Evolutionary conservation across 371 early-diverging fungal species (phyloP).

Genomic region (Mortierella sp.): DNA sequence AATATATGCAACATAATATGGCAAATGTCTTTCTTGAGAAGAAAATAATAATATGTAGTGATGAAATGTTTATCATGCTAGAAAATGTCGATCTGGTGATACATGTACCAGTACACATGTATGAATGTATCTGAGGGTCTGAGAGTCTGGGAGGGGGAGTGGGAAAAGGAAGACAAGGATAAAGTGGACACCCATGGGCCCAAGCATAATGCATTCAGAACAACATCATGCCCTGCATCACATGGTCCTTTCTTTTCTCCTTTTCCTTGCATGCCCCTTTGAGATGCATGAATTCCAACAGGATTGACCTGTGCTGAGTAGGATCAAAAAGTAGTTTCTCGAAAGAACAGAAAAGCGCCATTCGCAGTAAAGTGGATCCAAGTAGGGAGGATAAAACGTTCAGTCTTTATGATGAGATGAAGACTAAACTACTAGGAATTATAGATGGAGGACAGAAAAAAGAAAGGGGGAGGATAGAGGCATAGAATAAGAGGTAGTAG

Average conservation of each 20-base stretch:
- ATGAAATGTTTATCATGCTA: not conserved
- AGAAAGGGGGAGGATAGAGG: not conserved
- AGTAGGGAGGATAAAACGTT: not conserved
- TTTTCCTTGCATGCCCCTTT: not conserved
- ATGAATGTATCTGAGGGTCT: too few relatives aligned
- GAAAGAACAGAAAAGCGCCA: not conserved
- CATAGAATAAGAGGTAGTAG: not conserved
- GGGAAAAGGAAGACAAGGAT: not conserved
- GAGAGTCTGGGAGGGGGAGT: not conserved
- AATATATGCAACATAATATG: too few relatives aligned
- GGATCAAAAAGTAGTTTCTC: not conserved
- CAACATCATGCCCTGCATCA: not conserved
- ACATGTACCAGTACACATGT: not conserved
- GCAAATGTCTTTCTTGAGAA: too few relatives aligned
- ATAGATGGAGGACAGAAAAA: not conserved
- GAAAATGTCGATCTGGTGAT: not conserved
- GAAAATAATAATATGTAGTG: not conserved
- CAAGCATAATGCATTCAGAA: not conserved
- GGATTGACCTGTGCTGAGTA: not conserved
- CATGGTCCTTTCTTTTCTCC: not conserved
- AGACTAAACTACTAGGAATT: constrained; percentile 2
- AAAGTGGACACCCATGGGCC: not conserved
- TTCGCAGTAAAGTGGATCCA: not conserved
- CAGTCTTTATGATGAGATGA: constrained; percentile 1
- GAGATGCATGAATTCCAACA: not conserved